Evolutionary conservation across 371 early-diverging fungal species (phyloP).

Genomic region (Zychaea mexicana): DNA sequence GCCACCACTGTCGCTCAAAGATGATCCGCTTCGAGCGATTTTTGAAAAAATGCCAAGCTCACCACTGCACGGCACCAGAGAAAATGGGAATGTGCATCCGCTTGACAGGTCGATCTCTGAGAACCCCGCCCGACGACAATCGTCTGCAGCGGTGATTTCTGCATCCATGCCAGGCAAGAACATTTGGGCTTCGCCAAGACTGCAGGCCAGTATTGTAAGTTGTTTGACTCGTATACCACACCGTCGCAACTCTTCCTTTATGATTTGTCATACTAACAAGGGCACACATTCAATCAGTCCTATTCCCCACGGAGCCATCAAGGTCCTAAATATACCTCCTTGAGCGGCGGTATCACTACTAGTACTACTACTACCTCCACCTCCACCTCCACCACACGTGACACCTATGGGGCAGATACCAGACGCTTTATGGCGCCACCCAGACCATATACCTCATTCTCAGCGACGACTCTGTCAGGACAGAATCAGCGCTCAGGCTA

Average conservation of each 20-base stretch:
- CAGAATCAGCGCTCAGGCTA: conserved; percentile 2
- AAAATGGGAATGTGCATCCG: background rate
- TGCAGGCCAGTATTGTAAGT: conserved; percentile 17
- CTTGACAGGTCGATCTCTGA: background rate
- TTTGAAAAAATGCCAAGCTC: conserved; percentile 21
- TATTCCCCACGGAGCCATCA: conserved; percentile 13
- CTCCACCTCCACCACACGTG: background rate
- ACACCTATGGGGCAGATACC: background rate
- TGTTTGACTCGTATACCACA: background rate
- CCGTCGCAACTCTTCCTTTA: background rate
- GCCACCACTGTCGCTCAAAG: conserved; percentile 11
- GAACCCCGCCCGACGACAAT: conserved; percentile 1
- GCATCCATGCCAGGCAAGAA: conserved; percentile 9
- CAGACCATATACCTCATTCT: conserved; percentile 16
- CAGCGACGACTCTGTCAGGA: conserved; percentile 11
- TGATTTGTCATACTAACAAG: too few relatives aligned
- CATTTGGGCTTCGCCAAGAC: conserved; percentile 16
- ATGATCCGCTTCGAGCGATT: conserved; percentile 20
- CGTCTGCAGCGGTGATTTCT: conserved; percentile 8
- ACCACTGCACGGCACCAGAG: conserved; percentile 5
- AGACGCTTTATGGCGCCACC: conserved; percentile 4
- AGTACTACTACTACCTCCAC: too few relatives aligned
- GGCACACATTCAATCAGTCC: background rate
- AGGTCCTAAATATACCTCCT: conserved; percentile 2
- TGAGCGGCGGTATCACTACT: too few relatives aligned